Evolutionary conservation across 163 green algal species (phyloP).

Genomic region (Botryococcus braunii): DNA sequence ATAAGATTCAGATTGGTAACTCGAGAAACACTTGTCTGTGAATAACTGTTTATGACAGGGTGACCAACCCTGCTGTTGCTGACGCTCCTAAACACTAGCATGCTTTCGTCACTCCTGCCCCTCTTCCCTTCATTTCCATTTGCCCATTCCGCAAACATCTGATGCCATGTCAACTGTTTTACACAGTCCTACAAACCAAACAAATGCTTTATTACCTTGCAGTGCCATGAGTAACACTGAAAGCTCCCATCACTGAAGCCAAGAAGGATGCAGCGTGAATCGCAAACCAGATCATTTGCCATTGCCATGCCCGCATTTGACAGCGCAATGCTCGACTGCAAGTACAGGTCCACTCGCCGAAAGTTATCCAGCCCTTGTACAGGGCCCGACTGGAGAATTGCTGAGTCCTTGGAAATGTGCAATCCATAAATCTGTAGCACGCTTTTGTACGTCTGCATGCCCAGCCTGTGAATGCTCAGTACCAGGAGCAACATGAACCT

Average conservation of each 20-base stretch:
- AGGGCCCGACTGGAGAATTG: constrained; percentile 13
- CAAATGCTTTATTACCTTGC: constrained; percentile 41
- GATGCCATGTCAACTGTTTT: too few species aligned
- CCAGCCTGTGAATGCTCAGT: neutral
- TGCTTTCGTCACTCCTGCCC: too few species aligned
- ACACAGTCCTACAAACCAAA: too few species aligned
- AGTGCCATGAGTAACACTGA: constrained; percentile 48
- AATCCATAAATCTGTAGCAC: constrained; percentile 56
- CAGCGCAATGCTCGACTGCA: constrained; percentile 26
- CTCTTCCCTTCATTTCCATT: too few species aligned
- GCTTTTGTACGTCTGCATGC: constrained; percentile 48
- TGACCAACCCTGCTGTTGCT: too few species aligned
- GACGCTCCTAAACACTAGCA: too few species aligned
- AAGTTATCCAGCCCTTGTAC: constrained; percentile 13
- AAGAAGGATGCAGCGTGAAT: constrained; percentile 29
- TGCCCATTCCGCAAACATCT: too few species aligned
- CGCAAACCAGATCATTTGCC: constrained; percentile 12
- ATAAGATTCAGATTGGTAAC: too few species aligned
- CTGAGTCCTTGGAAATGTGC: constrained; percentile 39
- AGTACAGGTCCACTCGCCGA: constrained; percentile 22
- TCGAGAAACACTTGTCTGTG: too few species aligned
- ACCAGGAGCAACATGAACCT: too few species aligned
- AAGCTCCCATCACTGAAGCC: constrained; percentile 50
- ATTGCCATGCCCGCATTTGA: neutral
- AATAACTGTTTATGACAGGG: too few species aligned